phyloP scores from a whole-genome alignment of 176 grass and related monocot genomes.

The Lolium perenne region DNA sequence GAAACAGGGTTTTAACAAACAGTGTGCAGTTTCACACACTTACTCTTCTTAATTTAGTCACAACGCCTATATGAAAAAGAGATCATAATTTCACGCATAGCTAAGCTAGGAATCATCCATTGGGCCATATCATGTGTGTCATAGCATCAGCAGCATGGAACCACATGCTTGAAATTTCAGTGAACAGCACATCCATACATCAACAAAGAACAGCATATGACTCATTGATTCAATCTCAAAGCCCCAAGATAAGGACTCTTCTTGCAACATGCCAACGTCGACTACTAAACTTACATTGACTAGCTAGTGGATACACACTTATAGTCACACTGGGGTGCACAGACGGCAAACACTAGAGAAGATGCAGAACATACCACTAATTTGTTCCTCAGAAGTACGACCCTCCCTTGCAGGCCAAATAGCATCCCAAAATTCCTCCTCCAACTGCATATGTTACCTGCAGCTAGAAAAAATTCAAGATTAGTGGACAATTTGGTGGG shows the following conservation, averaged over 20 bases:
- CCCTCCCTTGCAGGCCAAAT: too few species aligned
- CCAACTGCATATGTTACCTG: too few species aligned
- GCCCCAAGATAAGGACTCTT: background rate
- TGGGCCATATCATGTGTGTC: background rate
- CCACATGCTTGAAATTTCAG: background rate
- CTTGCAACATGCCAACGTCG: slow-evolving; percentile 12
- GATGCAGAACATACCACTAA: too few species aligned
- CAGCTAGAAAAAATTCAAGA: too few species aligned
- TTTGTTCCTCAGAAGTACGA: too few species aligned
- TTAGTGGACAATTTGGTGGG: too few species aligned
- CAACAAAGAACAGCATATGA: background rate
- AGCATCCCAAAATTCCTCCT: too few species aligned
- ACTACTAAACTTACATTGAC: background rate
- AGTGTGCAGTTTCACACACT: background rate
- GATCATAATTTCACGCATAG: background rate
- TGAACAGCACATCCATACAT: background rate
- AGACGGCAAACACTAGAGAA: too few species aligned
- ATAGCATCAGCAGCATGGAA: background rate
- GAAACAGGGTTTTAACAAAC: background rate
- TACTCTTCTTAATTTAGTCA: background rate
- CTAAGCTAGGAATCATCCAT: background rate
- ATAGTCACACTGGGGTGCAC: background rate
- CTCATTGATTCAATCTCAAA: background rate
- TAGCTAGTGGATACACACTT: background rate
- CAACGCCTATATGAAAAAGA: background rate